Evolutionary conservation across 2,329 filamentous ascomycete species (phyloP).

Genomic region (Pseudocercospora crystallina): DNA sequence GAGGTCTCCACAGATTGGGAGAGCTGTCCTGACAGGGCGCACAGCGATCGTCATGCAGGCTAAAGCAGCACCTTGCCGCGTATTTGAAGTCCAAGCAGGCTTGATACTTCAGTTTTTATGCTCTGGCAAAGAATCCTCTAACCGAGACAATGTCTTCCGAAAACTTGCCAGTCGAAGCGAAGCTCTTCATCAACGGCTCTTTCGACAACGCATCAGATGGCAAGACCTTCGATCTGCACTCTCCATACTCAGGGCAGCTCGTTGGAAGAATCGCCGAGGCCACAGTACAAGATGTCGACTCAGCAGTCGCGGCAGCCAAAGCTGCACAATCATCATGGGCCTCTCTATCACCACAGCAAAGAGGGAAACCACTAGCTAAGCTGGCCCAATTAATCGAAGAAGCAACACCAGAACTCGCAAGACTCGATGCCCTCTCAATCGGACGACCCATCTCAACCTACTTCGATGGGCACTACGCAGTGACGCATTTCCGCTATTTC

Average conservation of each 20-base stretch:
- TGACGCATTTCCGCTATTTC: conserved; percentile 42
- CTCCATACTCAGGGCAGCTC: conserved; percentile 41
- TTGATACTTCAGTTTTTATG: no score
- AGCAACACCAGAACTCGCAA: conserved; percentile 17
- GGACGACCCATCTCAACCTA: conserved; percentile 27
- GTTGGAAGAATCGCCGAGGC: neutral
- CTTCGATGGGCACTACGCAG: conserved; percentile 38
- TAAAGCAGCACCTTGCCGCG: neutral
- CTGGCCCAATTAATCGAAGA: conserved; percentile 22
- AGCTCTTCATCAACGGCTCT: conserved; percentile 54
- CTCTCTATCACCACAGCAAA: conserved; percentile 11
- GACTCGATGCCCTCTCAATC: conserved; percentile 18
- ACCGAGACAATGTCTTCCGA: neutral
- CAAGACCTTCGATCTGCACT: conserved; percentile 46
- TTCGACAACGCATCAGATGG: conserved; percentile 46
- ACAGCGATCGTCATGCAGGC: no score
- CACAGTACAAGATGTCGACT: conserved; percentile 6
- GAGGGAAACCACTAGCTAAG: conserved; percentile 17
- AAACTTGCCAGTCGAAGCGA: conserved; percentile 31
- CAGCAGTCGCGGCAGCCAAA: conserved; percentile 8
- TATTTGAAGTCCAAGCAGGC: neutral
- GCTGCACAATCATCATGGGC: conserved; percentile 15
- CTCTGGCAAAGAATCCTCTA: no score
- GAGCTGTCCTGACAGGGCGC: no score
- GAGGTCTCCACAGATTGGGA: no score